phyloP scores from a whole-genome alignment of 192 early-diverging fungal species.

The Rhizophagus sp. region DNA sequence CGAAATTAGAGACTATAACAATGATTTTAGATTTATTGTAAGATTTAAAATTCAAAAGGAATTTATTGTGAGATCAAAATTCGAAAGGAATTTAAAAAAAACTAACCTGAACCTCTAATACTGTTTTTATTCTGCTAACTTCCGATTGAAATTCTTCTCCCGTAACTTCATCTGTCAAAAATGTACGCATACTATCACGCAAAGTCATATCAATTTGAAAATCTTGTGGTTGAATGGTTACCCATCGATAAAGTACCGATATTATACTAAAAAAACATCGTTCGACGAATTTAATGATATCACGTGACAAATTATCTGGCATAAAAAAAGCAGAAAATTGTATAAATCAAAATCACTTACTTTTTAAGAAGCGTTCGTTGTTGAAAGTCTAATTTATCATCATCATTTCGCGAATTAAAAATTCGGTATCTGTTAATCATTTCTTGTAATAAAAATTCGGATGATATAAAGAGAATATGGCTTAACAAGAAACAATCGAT shows the following conservation, averaged over 20 bases:
- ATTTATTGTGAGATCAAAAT: background rate
- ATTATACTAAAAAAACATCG: constrained; percentile 48
- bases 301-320: background rate
- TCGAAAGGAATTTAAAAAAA: background rate
- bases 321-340: constrained; percentile 35
- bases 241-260: constrained; percentile 62
- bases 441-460: constrained; percentile 53
- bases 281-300: background rate
- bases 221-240: constrained; percentile 61
- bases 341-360: constrained; percentile 34
- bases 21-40: background rate
- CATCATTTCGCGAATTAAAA: constrained; percentile 38
- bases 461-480: constrained; percentile 62
- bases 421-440: constrained; percentile 59
- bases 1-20: constrained; percentile 33
- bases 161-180: constrained; percentile 48
- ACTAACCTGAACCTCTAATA: background rate
- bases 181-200: constrained; percentile 44
- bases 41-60: too few relatives aligned
- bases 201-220: constrained; percentile 49
- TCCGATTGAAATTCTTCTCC: constrained; percentile 48
- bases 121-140: constrained; percentile 39
- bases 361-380: constrained; percentile 49
- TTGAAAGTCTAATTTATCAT: constrained; percentile 1
- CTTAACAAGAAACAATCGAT: constrained; percentile 61